These are phyloP conservation scores for Rhizomucor pusillus DNA, from an alignment of 371 early-diverging fungal species.

Conservation along the genomic window DNA sequence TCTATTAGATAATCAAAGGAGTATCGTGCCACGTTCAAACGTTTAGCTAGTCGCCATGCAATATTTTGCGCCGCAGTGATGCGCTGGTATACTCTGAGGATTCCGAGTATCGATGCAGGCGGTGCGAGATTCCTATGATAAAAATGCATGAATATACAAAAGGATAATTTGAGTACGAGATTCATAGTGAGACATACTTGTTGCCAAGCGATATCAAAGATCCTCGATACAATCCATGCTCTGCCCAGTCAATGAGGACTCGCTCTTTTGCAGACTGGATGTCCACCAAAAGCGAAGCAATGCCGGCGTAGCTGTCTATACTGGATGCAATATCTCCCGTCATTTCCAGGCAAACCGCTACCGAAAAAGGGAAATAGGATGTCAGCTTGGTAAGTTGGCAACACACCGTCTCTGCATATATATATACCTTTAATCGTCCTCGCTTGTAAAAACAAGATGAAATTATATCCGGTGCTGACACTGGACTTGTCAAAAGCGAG, in stretches of 20 bases:
- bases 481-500: slow-evolving; percentile 28
- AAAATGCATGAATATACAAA: slow-evolving; percentile 3
- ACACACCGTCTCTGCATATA: neutral
- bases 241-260: slow-evolving; percentile 63
- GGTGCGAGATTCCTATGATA: neutral
- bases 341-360: slow-evolving; percentile 55
- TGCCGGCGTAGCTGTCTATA: slow-evolving; percentile 50
- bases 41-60: slow-evolving; percentile 46
- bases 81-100: slow-evolving; percentile 55
- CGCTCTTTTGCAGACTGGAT: slow-evolving; percentile 34
- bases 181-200: slow-evolving; percentile 29
- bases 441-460: slow-evolving; percentile 50
- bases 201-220: slow-evolving; percentile 51
- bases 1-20: slow-evolving; percentile 30
- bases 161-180: too few species aligned
- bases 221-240: slow-evolving; percentile 69
- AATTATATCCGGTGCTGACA: slow-evolving; percentile 48
- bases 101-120: slow-evolving; percentile 25
- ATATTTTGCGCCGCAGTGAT: slow-evolving; percentile 38
- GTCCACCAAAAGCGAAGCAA: slow-evolving; percentile 34
- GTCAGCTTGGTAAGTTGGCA: too few species aligned
- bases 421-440: slow-evolving; percentile 50
- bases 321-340: slow-evolving; percentile 44
- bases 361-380: too few species aligned
- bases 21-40: slow-evolving; percentile 41